Conservation (phyloP, 257 asterid genomes). For the Nicotiana attenuata region DNA sequence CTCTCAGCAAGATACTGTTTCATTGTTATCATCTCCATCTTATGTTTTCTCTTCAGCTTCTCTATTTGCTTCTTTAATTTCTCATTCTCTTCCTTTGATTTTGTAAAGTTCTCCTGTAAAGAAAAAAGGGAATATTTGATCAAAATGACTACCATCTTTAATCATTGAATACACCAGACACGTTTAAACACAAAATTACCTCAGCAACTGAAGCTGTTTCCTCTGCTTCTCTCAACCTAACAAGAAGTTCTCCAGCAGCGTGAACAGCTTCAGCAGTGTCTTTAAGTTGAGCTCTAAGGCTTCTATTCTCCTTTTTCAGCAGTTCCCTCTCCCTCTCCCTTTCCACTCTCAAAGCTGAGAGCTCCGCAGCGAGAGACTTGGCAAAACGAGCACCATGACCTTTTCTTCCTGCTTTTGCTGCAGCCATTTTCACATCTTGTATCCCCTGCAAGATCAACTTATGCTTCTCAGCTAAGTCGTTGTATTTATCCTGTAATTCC, state of each 20-base stretch:
- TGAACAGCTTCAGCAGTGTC: constrained; percentile 99
- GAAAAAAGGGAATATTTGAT: background rate
- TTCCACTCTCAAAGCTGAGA: constrained; percentile 76
- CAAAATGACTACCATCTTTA: background rate
- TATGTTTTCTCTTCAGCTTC: constrained; percentile 84
- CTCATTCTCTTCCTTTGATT: constrained; percentile 69
- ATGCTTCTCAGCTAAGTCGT: constrained; percentile 61
- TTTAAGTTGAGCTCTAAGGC: constrained; percentile 67
- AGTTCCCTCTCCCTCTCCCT: constrained; percentile 75
- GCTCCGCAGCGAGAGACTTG: constrained; percentile 87
- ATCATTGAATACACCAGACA: background rate
- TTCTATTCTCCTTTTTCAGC: constrained; percentile 68
- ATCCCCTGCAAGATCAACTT: constrained; percentile 69
- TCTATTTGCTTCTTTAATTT: constrained; percentile 66
- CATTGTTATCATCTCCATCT: constrained; percentile 96
- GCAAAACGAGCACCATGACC: constrained; percentile 79
- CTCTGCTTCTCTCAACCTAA: constrained; percentile 86
- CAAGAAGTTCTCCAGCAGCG: constrained; percentile 95
- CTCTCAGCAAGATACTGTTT: constrained; percentile 90
- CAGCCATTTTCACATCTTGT: constrained; percentile 86
- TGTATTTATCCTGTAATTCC: constrained; percentile 82
- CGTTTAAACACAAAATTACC: constrained; percentile 27
- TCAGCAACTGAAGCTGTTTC: constrained; percentile 76
- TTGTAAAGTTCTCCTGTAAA: constrained; percentile 53
- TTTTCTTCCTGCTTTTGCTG: constrained; percentile 81